Percentiles rank a stretch among this genome's conserved stretches.
These are phyloP conservation scores for Aspergillus pseudotamarii DNA, from an alignment of 2,329 filamentous ascomycete species.

Conservation along the genomic window DNA sequence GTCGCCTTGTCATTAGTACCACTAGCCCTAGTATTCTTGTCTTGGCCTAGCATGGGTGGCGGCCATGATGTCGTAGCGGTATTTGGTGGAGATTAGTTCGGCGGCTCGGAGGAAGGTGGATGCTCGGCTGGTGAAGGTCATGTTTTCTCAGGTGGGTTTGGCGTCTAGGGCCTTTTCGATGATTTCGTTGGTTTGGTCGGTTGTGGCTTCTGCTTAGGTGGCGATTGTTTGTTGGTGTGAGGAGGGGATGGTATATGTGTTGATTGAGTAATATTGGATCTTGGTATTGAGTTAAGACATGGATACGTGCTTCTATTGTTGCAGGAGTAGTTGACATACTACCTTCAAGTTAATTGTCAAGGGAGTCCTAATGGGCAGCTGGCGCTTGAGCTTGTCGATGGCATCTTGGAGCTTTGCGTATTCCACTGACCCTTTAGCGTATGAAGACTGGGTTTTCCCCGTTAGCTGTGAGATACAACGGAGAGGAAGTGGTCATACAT, in stretches of 20 bases:
- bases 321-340: background rate
- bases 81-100: too few relatives aligned
- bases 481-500: background rate
- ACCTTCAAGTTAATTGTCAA: background rate
- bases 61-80: too few relatives aligned
- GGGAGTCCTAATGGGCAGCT: conserved; percentile 59
- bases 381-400: background rate
- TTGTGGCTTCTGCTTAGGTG: conserved; percentile 77
- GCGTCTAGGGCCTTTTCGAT: too few relatives aligned
- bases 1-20: background rate
- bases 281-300: background rate
- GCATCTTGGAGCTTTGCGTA: background rate
- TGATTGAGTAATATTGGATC: background rate
- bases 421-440: background rate
- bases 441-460: background rate
- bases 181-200: conserved; percentile 69
- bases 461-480: background rate
- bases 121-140: too few relatives aligned
- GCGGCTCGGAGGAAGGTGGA: too few relatives aligned
- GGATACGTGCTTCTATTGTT: background rate
- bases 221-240: conserved; percentile 59
- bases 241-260: background rate
- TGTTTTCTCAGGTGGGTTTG: too few relatives aligned
- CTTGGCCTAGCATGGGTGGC: too few relatives aligned
- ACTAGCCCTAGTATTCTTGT: background rate